Evolutionary conservation across 805 yeast genomes (phyloP).

Genomic region (Cyberlindnera petersonii): DNA sequence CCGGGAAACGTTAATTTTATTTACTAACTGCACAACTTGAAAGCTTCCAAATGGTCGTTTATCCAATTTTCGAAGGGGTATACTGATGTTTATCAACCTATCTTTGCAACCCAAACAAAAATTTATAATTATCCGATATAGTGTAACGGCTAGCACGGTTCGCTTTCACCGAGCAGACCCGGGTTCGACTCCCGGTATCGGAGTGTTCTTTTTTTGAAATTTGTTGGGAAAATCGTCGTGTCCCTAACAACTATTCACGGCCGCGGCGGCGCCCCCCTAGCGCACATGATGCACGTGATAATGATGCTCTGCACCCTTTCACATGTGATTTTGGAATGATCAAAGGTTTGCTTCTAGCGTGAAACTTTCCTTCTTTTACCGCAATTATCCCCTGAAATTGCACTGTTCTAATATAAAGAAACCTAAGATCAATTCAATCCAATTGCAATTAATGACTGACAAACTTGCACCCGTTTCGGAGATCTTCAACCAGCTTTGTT

Average conservation of each 20-base stretch:
- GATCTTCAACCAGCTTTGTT: slow-evolving; percentile 21
- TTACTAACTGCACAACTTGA: too few species aligned
- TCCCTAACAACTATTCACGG: too few species aligned
- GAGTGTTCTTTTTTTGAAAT: slow-evolving; percentile 35
- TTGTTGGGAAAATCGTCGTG: neutral
- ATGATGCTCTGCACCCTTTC: neutral
- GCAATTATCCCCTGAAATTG: too few species aligned
- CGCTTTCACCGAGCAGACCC: slow-evolving; percentile 83
- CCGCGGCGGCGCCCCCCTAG: too few species aligned
- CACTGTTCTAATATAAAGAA: too few species aligned
- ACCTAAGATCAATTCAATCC: too few species aligned
- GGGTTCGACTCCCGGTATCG: slow-evolving; percentile 89
- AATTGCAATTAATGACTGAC: slow-evolving; percentile 19
- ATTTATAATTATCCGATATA: slow-evolving; percentile 49
- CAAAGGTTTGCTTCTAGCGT: neutral
- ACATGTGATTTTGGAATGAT: slow-evolving; percentile 3
- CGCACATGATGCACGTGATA: neutral
- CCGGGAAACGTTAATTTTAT: too few species aligned
- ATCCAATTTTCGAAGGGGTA: too few species aligned
- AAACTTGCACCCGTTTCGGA: slow-evolving; percentile 14
- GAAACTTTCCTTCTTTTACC: neutral
- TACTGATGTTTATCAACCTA: neutral
- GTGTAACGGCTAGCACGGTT: slow-evolving; percentile 83
- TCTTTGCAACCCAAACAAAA: neutral
- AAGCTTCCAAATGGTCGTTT: too few species aligned